Evolutionary conservation across 1,284 basidiomycete species (phyloP), one percentile per base, ranked within the genome.

Genomic region (Fomes fomentarius): DNA sequence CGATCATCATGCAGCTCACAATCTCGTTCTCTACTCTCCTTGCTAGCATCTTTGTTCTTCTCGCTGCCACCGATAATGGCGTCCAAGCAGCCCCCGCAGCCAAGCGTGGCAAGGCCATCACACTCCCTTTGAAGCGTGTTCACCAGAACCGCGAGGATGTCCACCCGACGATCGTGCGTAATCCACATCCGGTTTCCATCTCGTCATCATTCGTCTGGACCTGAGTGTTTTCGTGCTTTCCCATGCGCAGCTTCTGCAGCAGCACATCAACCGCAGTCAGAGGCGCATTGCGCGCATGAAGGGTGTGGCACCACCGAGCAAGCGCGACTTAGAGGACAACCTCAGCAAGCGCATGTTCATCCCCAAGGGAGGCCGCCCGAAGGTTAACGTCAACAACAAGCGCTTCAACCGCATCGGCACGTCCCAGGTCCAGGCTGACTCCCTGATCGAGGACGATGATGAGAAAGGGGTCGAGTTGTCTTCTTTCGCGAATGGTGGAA

Each of bases 261-360:
- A 87, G 70, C 78, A 87, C 63, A 80, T 88, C 58, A 91, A 91
- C 71, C 82, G 82, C 47, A 77, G 80, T 50, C 74, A 81, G 54
- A 80, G 77, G 54, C 87, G 90, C 52, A 75, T 84, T 52, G 87
- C 89, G 4, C 84, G 78, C 50, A 88, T 92, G 83, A 82, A 80
- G 8, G 83, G 86, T 17, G 80, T 79, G 40, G 71, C 72, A 14
- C 75, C 67, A 9, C 85, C 84, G 2, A 73, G 79, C 24, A 73
- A 75, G 34, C 71, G 75, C 26, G 75, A 79, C 21, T 76, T 91
- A 46, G 72, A 73, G 34, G 72, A 68, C 15, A 80, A 77, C 52
- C 69, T 91, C 48, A 71, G 76, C 54, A 83, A 80, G 66, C 83
- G 87, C 51, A 67, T 84, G 58, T 72, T 75, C 57, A 57, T 68